Base-by-base conservation (phyloP, 768 basidiomycete species). In the Pulveroboletus sp. region DNA sequence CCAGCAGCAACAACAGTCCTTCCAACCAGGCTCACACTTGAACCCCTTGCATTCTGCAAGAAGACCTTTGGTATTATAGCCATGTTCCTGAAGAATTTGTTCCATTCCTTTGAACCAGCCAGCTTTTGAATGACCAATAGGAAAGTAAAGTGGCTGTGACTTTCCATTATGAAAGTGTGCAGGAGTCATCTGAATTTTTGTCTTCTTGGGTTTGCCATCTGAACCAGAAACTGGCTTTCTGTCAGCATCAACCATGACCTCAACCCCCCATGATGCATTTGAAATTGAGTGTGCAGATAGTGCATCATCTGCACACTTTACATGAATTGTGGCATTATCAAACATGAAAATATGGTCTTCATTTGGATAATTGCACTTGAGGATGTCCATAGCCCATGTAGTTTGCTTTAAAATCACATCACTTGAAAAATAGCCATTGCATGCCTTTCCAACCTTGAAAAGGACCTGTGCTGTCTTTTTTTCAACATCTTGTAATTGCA, bases 251-350 rank as follows among this genome's bases (percentile, higher is more conserved):
- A 3, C 16, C 20, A 26, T 24, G 2, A 53, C 34, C 0, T 48
- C 47, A 23, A 52, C 42, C 9, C 52, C 55, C 47, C 54, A 48
- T 13, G 22, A 16, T 62, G n/a, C n/a, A n/a, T n/a, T n/a, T n/a
- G n/a, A n/a, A n/a, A n/a, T n/a, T n/a, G n/a, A 32, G 14, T 35
- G 36, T 17, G 60, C 56, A 12, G 56, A 63, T 20, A 61, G 45
- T 19, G 62, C 51, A 51, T 63, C 47, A 38, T 53, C 51, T 8
- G 64, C n/a, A n/a, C n/a, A n/a, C n/a, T n/a, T n/a, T n/a, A n/a
- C n/a, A n/a, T n/a, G n/a, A n/a, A n/a, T n/a, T 1, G 56, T 53
- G 1, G 61, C 55, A 41, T 68, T 68, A 39, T 68, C 62, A 32
- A 59, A 66, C 17, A 58, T 43, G 11, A 68, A 9, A 64, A 49